These are phyloP conservation scores for Verticillium nubilum DNA, from an alignment of 2,329 filamentous ascomycete species.

Conservation along the genomic window DNA sequence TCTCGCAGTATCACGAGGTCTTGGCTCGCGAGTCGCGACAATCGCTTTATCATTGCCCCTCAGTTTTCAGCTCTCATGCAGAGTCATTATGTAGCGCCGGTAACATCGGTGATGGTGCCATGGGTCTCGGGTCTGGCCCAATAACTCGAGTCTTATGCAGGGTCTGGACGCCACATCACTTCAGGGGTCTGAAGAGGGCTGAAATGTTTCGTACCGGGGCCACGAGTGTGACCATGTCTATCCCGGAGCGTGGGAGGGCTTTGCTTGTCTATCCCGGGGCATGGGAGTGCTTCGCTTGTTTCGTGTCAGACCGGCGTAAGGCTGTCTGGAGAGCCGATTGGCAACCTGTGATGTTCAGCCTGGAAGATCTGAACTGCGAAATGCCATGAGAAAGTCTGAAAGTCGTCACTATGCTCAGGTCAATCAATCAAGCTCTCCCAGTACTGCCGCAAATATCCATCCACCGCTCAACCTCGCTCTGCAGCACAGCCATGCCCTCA, in stretches of 20 bases:
- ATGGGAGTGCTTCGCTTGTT: too few relatives aligned
- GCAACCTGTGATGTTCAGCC: too few relatives aligned
- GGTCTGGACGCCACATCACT: background rate
- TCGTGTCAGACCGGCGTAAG: too few relatives aligned
- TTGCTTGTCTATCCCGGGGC: too few relatives aligned
- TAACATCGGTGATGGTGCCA: background rate
- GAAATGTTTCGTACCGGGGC: background rate
- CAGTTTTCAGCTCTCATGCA: background rate
- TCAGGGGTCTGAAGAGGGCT: background rate
- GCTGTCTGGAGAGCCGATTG: too few relatives aligned
- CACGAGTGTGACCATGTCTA: background rate
- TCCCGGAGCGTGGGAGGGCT: background rate
- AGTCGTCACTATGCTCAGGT: too few relatives aligned
- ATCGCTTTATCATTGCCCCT: background rate
- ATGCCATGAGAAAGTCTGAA: too few relatives aligned
- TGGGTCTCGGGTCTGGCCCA: background rate
- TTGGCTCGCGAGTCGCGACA: background rate
- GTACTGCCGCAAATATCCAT: conserved; percentile 41
- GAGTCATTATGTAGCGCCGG: background rate
- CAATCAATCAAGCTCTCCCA: conserved; percentile 35
- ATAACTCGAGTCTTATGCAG: background rate
- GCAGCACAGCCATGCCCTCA: conserved; percentile 34
- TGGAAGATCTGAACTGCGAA: too few relatives aligned
- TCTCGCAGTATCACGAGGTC: background rate
- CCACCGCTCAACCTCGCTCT: conserved; percentile 37